phyloP scores from a whole-genome alignment of 2,329 filamentous ascomycete genomes.

The Scorias spongiosa region DNA sequence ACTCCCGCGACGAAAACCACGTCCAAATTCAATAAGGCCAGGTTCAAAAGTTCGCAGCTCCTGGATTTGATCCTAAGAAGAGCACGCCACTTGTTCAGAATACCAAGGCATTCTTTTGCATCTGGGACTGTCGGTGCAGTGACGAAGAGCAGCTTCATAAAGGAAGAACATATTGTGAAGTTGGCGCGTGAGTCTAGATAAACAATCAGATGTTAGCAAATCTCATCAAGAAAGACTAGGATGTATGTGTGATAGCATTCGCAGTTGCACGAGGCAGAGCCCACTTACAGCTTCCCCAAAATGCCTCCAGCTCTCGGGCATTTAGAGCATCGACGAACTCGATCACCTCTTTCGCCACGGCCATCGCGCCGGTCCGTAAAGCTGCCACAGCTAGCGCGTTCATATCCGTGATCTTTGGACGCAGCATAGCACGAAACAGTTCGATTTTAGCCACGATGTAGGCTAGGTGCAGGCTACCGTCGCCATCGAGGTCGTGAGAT shows the following conservation, averaged over 20 bases:
- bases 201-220: background rate
- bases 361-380: slow-evolving; percentile 16
- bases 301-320: slow-evolving; percentile 18
- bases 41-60: slow-evolving; percentile 20
- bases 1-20: slow-evolving; percentile 17
- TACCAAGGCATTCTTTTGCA: slow-evolving; percentile 16
- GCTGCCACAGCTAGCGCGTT: slow-evolving; percentile 16
- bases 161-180: slow-evolving; percentile 20
- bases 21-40: slow-evolving; percentile 18
- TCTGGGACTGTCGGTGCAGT: slow-evolving; percentile 15
- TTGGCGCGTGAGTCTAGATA: slow-evolving; percentile 19
- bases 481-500: slow-evolving; percentile 30
- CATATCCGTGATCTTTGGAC: slow-evolving; percentile 20
- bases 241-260: too few species aligned
- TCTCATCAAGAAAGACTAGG: too few species aligned
- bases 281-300: slow-evolving; percentile 20
- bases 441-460: slow-evolving; percentile 38
- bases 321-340: slow-evolving; percentile 17
- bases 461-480: slow-evolving; percentile 34
- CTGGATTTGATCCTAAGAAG: slow-evolving; percentile 18
- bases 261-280: too few species aligned
- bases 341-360: slow-evolving; percentile 16
- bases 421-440: slow-evolving; percentile 35
- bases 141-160: slow-evolving; percentile 20
- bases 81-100: slow-evolving; percentile 18